phyloP scores from a whole-genome alignment of 495 filamentous ascomycete species.

The Annulohypoxylon stygium region DNA sequence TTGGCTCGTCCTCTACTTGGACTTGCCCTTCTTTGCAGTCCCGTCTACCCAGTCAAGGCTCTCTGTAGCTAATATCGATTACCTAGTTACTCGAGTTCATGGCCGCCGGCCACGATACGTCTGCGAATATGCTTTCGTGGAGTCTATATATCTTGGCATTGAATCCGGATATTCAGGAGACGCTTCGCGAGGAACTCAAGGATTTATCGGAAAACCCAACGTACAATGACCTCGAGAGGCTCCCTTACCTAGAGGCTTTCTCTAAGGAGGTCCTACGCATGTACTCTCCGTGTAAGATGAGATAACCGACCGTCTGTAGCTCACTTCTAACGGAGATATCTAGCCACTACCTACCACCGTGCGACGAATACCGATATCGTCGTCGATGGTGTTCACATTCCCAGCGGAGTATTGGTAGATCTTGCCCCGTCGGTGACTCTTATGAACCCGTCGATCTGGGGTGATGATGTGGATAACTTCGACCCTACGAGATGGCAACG shows the following conservation, averaged over 20 bases:
- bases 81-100: slow-evolving; percentile 37
- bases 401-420: slow-evolving; percentile 46
- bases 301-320: not conserved
- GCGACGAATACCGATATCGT: slow-evolving; percentile 41
- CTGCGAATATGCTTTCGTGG: slow-evolving; percentile 46
- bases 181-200: slow-evolving; percentile 44
- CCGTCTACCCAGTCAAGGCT: not conserved
- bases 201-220: slow-evolving; percentile 8
- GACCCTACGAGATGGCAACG: slow-evolving; percentile 52
- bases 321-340: not conserved
- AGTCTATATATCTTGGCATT: slow-evolving; percentile 41
- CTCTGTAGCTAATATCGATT: not conserved
- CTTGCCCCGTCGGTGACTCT: slow-evolving; percentile 40
- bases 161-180: slow-evolving; percentile 39
- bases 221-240: slow-evolving; percentile 38
- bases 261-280: slow-evolving; percentile 44
- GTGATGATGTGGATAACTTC: slow-evolving; percentile 36
- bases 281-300: slow-evolving; percentile 23
- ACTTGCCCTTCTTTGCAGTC: not conserved
- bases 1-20: too few relatives aligned
- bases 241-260: slow-evolving; percentile 51
- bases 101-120: slow-evolving; percentile 49
- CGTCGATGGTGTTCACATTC: slow-evolving; percentile 45
- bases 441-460: slow-evolving; percentile 48
- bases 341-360: slow-evolving; percentile 27